Base-by-base conservation (phyloP, 2,329 filamentous ascomycete genomes). In the Drechslerella coelobrocha region DNA sequence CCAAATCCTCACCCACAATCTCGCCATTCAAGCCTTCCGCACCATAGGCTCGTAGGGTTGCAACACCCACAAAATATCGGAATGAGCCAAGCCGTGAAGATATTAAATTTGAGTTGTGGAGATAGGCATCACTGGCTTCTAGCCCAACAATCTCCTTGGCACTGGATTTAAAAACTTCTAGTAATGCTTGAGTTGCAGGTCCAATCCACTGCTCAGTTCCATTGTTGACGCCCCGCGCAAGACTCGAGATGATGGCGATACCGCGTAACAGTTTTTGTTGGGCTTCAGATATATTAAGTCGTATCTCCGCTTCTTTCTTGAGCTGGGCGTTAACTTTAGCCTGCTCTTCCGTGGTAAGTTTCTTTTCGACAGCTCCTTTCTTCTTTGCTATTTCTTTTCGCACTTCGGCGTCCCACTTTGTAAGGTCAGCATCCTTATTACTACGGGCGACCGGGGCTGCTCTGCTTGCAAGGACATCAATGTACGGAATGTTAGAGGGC, bases 331-430 rank as follows among this genome's bases (percentile, higher is more conserved):
- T 93, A 63, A 97, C 90, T 79, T 96, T 97, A 27, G 88, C 85
- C 74, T 89, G 88, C 76, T 99, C 93, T 34, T 97, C 94, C 0
- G 90, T 81, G 0, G 91, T 94, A 8, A 97, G 85, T 80, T 97
- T 99, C 81, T 92, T 93, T 75, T 91, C 87, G 69, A 90, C 86
- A 48, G 81, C 78, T 0, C 93, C 93, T 79, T 93, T 96, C 82
- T 97, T 99, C 77, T 90, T 84, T n/a, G 92, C 92, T 41, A 99
- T 80, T 75, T 97, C 91, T 39, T 86, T 84, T 63, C 92, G 85
- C 6, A 99, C 83, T 73, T 99, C 94, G 78, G 93, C 89, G 79
- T 99, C 94, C 94, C 95, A 99, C 79, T 96, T 97, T 41, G 97
- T 80, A 0, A 91, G 95, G 75, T 99, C 91, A 76, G 97, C 96